Conservation (phyloP, 1,284 basidiomycete genomes). For the Cryptococcus depauperatus region DNA sequence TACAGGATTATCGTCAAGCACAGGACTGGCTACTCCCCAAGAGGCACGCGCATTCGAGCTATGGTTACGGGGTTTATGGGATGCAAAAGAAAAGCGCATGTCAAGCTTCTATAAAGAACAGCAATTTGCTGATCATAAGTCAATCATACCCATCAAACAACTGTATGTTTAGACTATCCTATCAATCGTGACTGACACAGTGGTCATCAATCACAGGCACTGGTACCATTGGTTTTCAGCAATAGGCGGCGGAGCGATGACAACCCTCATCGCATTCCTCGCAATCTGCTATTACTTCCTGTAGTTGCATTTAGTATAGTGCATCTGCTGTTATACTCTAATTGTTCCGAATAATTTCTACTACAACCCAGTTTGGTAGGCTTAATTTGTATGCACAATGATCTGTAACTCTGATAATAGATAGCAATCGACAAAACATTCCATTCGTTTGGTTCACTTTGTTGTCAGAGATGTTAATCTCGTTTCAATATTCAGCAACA, state of each 20-base stretch:
- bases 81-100: constrained; percentile 71
- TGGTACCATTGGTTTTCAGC: constrained; percentile 33
- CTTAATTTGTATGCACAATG: neutral
- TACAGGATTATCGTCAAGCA: constrained; percentile 10
- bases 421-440: too few relatives aligned
- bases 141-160: constrained; percentile 28
- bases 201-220: constrained; percentile 18
- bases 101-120: constrained; percentile 51
- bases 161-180: constrained; percentile 20
- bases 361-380: too few relatives aligned
- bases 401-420: too few relatives aligned
- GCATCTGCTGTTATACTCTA: neutral
- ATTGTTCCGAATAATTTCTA: neutral
- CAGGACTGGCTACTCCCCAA: constrained; percentile 50
- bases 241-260: constrained; percentile 31
- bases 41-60: constrained; percentile 68
- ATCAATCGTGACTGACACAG: neutral
- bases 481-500: too few relatives aligned
- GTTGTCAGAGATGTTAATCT: too few relatives aligned
- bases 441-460: too few relatives aligned
- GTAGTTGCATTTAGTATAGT: neutral
- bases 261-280: constrained; percentile 11
- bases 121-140: constrained; percentile 16
- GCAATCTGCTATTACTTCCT: constrained; percentile 4
- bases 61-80: constrained; percentile 77